Evolutionary conservation across 345 rosid species (phyloP), one percentile per base, ranked within the genome.

Genomic region (Streptanthus diversifolius): DNA sequence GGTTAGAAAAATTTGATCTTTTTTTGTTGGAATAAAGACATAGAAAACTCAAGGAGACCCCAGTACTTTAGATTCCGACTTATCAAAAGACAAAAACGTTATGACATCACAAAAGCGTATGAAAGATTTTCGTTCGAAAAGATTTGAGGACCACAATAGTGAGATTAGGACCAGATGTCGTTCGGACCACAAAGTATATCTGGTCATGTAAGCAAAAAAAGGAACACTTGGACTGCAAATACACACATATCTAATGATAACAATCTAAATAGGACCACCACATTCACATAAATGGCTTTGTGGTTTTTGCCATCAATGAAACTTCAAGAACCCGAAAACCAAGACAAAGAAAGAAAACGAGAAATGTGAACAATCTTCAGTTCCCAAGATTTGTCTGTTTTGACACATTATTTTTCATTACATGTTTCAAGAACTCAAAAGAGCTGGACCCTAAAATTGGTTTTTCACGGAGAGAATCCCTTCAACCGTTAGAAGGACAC

Each of bases 231-330:
- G 74, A 61, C 58, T 68, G 32, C 43, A 61, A 62, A 61, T 49
- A 68, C 51, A 75, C 55, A 61, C 11, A 75, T 55, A 68, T 68
- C 79, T 75, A 69, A 75, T 68, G 74, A 61, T 51, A 75, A 67
- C 63, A 68, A 68, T 35, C 51, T 59, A 51, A 62, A 75, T 22
- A 76, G 79, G 79, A 76, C 79, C 79, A 76, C 74, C 74, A 75
- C 33, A 43, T 69, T 54, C 41, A 76, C 69, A 60, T 73, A 72
- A 59, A 77, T 72, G 77, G 77, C 40, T 71, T 71, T 58, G 68
- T 71, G 55, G 57, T 77, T 68, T 77, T 72, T 76, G 75, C 77
- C 79, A 73, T 74, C 63, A 70, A 63, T 58, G 67, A 76, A 56
- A 82, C 53, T 54, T 53, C 29, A 52, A 52, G 71, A 75, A 76